Evolutionary conservation across 805 yeast species (phyloP), one percentile per base, ranked within the genome.

Genomic region (Kodamaea sagamina): DNA sequence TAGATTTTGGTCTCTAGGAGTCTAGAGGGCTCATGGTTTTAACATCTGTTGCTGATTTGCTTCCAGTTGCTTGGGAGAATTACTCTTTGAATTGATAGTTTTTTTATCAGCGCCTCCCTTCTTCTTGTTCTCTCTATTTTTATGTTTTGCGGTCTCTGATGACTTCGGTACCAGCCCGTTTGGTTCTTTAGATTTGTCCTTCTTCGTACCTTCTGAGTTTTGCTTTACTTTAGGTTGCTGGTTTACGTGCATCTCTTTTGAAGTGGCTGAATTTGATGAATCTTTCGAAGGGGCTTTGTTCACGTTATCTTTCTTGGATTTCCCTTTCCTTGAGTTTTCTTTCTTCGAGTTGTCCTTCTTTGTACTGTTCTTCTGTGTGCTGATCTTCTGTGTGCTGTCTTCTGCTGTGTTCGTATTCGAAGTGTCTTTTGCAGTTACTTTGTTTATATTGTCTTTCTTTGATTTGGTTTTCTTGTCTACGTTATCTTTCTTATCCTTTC

Each of bases 11-110:
- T n/a, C n/a, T n/a, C n/a, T n/a, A n/a, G n/a, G n/a, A n/a, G n/a
- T n/a, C n/a, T n/a, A n/a, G n/a, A n/a, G n/a, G n/a, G n/a, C n/a
- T n/a, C n/a, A n/a, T n/a, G n/a, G n/a, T n/a, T n/a, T n/a, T n/a
- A n/a, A n/a, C n/a, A n/a, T n/a, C n/a, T n/a, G n/a, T n/a, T n/a
- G 12, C 18, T 32, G 22, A 5, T 32, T 7, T 4, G 18, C 7
- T 17, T 18, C 12, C 11, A 9, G 5, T 21, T 32, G 24, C 10
- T 32, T 32, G 25, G n/a, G 19, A 18, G 26, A 6, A 19, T 16
- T 32, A 18, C 18, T 21, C 9, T 21, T 21, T 32, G 88, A 97
- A 65, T 89, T 96, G 47, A 84, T 84, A 60, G 82, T 89, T 54
- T 86, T 96, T 58, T 87, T 95, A 50, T 86, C 92, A 34, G 76